These are phyloP conservation scores for Tremella yokohamensis DNA, from an alignment of 768 basidiomycete genomes.

Conservation along the genomic window DNA sequence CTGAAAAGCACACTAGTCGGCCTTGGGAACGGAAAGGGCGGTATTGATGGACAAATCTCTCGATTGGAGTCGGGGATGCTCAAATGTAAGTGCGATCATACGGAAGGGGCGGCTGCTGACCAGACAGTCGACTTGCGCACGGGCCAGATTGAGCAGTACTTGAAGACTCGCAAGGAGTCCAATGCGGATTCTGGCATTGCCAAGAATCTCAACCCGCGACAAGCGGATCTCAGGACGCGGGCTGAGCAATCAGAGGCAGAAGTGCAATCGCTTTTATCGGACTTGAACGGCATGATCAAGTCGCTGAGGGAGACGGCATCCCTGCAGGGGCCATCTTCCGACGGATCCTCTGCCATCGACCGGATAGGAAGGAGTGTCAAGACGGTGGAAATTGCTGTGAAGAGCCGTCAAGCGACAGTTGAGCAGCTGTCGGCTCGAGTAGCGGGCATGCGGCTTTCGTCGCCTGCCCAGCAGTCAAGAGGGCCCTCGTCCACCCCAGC, in stretches of 20 bases:
- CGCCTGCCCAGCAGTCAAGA: too few species aligned
- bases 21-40: constrained; percentile 14
- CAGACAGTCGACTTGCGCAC: constrained; percentile 68
- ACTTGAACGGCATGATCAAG: too few species aligned
- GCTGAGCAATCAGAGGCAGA: constrained; percentile 73
- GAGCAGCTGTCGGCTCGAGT: not conserved
- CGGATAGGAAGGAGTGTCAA: not conserved
- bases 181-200: constrained; percentile 72
- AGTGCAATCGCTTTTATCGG: constrained; percentile 52
- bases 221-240: too few species aligned
- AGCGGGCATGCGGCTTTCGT: not conserved
- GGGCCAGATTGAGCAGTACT: constrained; percentile 77
- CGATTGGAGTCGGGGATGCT: constrained; percentile 45
- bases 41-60: constrained; percentile 26
- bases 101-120: not conserved
- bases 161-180: constrained; percentile 70
- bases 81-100: constrained; percentile 32
- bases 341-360: too few species aligned
- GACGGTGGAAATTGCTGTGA: not conserved
- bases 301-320: too few species aligned
- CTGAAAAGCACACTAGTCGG: constrained; percentile 27
- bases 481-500: too few species aligned
- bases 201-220: constrained; percentile 71
- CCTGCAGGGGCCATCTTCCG: too few species aligned
- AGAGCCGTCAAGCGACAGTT: not conserved